Base-by-base conservation (phyloP, 305 asterid species). In the Fraxinus floribunda region DNA sequence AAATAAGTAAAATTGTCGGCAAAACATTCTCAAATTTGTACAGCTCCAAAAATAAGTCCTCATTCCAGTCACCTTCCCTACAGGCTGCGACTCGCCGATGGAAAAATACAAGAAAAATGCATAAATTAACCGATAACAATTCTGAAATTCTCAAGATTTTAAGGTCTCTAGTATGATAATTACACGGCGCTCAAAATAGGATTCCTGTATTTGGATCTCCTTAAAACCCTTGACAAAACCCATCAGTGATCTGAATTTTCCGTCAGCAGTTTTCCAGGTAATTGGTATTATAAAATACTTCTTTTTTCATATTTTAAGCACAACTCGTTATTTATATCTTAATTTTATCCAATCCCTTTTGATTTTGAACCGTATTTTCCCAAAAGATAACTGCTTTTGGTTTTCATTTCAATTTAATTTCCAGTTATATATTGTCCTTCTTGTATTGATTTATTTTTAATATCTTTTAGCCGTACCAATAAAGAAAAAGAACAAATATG, bases 401-500 rank as follows among this genome's bases (percentile, higher is more conserved):
- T 71, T 70, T 46, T 41, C 41, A 20, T 44, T 9, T n/a, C 72
- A 35, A 60, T 81, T 35, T 35, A 46, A 75, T 77, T 66, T 38
- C 70, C 34, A 76, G 81, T 84, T 81, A 6, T 26, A 39, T 75
- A 16, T 74, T 39, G 39, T 3, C 18, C 5, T 39, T 24, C 15
- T 64, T 39, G 13, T 39, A 39, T 39, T 39, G 46, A 39, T 39
- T 39, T 39, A 39, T 39, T 39, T 39, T 7, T 39, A 39, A 38
- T 46, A 82, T 55, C 57, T 68, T 34, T 24, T 62, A 24, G 83
- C 84, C 74, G 86, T 62, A 62, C 16, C 32, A 75, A 16, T 74
- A 39, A 82, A 82, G 80, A 75, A 77, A 88, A 79, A 78, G 62
- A 80, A 66, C 75, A 75, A 82, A 78, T 78, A 94, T 94, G 97